Evolutionary conservation across 345 rosid genomes (phyloP).

Genomic region (Eucalyptus pauciflora): DNA sequence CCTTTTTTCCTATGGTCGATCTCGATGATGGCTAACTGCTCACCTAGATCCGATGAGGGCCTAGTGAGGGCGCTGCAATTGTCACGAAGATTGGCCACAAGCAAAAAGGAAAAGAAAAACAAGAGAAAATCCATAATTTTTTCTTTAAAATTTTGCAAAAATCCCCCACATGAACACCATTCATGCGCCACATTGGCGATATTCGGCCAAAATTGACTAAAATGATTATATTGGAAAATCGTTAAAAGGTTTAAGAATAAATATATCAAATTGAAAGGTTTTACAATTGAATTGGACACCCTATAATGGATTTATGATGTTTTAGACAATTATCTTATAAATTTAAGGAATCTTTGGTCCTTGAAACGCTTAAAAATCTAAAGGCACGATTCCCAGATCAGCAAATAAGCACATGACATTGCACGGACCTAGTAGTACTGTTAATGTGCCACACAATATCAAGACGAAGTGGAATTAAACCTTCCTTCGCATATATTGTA

Average conservation of each 20-base stretch:
- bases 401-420: neutral
- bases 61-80: neutral
- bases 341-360: neutral
- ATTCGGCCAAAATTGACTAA: neutral
- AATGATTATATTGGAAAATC: neutral
- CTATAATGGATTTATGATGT: neutral
- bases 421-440: neutral
- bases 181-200: rapidly evolving
- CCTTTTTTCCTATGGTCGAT: neutral
- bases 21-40: neutral
- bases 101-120: neutral
- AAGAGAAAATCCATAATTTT: neutral
- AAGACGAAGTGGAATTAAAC: neutral
- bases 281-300: neutral
- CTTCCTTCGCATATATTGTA: neutral
- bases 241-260: neutral
- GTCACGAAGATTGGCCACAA: neutral
- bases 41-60: neutral
- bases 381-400: neutral
- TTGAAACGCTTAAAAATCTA: neutral
- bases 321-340: neutral
- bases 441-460: neutral
- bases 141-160: neutral
- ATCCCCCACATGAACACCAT: rapidly evolving
- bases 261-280: neutral